Evolutionary conservation across 225 moss, liverwort and hornwort species (phyloP), one percentile per base, ranked within the genome.

Genomic region (Pseudoscleropodium purum): DNA sequence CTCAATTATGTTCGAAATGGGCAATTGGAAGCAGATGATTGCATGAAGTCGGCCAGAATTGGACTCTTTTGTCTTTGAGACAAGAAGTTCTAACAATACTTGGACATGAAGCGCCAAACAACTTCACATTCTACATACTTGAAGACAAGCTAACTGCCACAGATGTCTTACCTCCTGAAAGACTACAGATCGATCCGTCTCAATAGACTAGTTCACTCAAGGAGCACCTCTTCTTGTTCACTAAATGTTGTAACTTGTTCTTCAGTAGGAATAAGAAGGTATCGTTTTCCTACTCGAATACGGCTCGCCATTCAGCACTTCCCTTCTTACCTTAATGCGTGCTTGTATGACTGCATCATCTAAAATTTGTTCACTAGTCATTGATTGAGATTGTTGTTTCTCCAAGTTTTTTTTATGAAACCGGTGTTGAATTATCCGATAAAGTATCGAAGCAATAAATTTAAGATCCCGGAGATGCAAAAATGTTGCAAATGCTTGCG

Each of bases 61-160:
- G 1, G 15, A 39, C 8, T 5, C 25, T 39, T 23, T n/a, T 69
- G 4, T 68, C 24, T 0, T 0, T 69, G n/a, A 69, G n/a, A n/a
- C n/a, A 69, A n/a, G n/a, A n/a, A n/a, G 23, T n/a, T n/a, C 69
- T n/a, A 4, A 69, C 39, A 69, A 23, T n/a, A 69, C n/a, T 69
- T 24, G 13, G 23, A 69, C 23, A n/a, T 23, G 7, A 1, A 69
- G 69, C n/a, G 1, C n/a, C 7, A 69, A 0, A 7, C 2, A 24
- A 69, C 13, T 39, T 69, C 2, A n/a, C 69, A 69, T 39, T 69
- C 69, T 69, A n/a, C 13, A 69, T 69, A n/a, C 7, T 69, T n/a
- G n/a, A 69, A n/a, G 23, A n/a, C 7, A 69, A 13, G 23, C 12
- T n/a, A 4, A n/a, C 7, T 23, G 1, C 13, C 7, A 13, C 0